phyloP scores from a whole-genome alignment of 352 stramenopile genomes.

The Thalassiosira ordinaria region DNA sequence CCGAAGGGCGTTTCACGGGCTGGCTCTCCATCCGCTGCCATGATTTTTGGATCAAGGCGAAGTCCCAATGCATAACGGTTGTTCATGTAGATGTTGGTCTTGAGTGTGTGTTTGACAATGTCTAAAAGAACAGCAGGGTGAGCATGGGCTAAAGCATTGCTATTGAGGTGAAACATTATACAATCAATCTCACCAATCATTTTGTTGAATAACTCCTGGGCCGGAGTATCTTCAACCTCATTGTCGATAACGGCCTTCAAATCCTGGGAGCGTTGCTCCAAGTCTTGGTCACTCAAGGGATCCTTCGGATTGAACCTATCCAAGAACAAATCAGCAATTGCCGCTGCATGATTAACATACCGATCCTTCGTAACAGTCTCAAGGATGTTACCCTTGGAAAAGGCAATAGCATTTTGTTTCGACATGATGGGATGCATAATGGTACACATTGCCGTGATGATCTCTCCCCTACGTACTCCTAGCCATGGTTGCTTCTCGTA shows the following conservation, averaged over 20 bases:
- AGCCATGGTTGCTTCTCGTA: constrained; percentile 88
- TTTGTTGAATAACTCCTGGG: constrained; percentile 79
- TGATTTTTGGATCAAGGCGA: constrained; percentile 86
- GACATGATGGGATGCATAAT: constrained; percentile 94
- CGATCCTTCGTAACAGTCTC: constrained; percentile 91
- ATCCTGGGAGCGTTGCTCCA: constrained; percentile 58
- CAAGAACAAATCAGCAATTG: constrained; percentile 95
- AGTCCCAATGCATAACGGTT: constrained; percentile 89
- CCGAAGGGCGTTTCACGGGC: constrained; percentile 88
- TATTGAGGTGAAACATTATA: neutral
- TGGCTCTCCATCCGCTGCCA: constrained; percentile 84
- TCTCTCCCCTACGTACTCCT: constrained; percentile 91
- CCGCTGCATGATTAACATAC: constrained; percentile 89
- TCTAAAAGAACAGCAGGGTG: constrained; percentile 34
- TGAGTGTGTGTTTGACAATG: constrained; percentile 77
- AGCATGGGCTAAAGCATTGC: constrained; percentile 4
- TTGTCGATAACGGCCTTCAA: constrained; percentile 73
- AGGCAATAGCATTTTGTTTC: constrained; percentile 93
- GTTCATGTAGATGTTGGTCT: constrained; percentile 89
- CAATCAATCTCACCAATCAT: constrained; percentile 80
- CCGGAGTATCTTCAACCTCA: constrained; percentile 80
- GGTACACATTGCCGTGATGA: constrained; percentile 95
- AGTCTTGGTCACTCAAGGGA: constrained; percentile 64
- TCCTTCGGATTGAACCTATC: constrained; percentile 82
- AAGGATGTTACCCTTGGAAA: constrained; percentile 93